Conservation (phyloP, 805 yeast genomes). For the Clavispora fructus region DNA sequence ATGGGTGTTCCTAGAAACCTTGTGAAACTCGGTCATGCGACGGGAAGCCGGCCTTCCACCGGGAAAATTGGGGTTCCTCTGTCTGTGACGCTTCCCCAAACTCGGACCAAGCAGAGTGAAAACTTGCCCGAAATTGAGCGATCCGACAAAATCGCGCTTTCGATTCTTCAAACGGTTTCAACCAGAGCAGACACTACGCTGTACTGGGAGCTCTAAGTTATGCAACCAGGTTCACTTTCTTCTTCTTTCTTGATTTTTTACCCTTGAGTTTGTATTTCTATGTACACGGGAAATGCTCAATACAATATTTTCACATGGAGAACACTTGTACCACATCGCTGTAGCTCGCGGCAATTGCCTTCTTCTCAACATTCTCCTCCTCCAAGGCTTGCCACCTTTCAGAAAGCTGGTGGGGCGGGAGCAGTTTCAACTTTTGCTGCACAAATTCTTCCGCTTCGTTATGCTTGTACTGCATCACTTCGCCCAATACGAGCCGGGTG, state of each 20-base stretch:
- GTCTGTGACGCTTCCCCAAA: not conserved
- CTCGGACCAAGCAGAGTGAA: not conserved
- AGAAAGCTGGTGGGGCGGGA: constrained; percentile 37
- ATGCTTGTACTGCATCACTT: constrained; percentile 29
- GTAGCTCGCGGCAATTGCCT: constrained; percentile 11
- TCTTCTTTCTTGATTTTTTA: not conserved
- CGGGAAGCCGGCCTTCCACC: not conserved
- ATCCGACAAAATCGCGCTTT: not conserved
- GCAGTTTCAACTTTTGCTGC: constrained; percentile 19
- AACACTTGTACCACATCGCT: not conserved
- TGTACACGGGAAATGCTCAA: not conserved
- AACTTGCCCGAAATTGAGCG: not conserved
- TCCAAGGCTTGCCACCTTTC: constrained; percentile 19
- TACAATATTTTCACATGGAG: not conserved
- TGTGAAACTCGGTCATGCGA: not conserved
- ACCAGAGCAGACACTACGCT: not conserved
- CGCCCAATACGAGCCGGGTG: constrained; percentile 35
- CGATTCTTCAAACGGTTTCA: not conserved
- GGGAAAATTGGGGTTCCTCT: not conserved
- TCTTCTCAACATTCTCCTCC: constrained; percentile 19
- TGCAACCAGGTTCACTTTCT: not conserved
- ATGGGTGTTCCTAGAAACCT: not conserved
- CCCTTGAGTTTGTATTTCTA: not conserved
- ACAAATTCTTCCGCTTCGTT: constrained; percentile 30
- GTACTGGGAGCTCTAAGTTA: not conserved